phyloP scores from a whole-genome alignment of 352 stramenopile species.

The Phytophthora syringae region DNA sequence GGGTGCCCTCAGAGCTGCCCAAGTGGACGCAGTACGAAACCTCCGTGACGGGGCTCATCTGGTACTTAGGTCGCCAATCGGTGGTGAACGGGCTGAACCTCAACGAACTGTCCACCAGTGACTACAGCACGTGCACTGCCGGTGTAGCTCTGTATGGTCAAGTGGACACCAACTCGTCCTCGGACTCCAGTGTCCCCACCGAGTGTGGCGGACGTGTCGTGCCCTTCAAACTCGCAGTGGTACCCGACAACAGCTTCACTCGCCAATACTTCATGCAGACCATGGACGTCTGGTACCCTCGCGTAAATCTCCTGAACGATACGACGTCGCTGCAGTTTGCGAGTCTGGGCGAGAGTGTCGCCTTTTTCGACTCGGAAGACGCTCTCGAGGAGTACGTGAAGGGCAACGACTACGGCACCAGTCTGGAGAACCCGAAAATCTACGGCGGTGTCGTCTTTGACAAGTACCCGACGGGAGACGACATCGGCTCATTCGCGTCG shows the following conservation, averaged over 20 bases:
- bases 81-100: constrained; percentile 37
- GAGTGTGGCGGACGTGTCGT: constrained; percentile 46
- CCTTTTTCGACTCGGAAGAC: constrained; percentile 52
- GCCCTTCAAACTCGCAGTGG: constrained; percentile 66
- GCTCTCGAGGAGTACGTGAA: constrained; percentile 56
- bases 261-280: constrained; percentile 64
- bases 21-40: constrained; percentile 57
- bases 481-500: constrained; percentile 46
- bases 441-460: constrained; percentile 68
- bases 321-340: constrained; percentile 40
- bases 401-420: constrained; percentile 45
- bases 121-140: constrained; percentile 34
- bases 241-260: constrained; percentile 59
- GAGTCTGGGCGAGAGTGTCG: constrained; percentile 50
- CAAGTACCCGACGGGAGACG: constrained; percentile 29
- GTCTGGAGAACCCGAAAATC: constrained; percentile 51
- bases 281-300: constrained; percentile 63
- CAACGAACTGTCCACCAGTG: constrained; percentile 41
- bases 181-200: constrained; percentile 33
- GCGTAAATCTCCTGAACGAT: constrained; percentile 47
- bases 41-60: constrained; percentile 57
- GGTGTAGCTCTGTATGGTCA: constrained; percentile 41
- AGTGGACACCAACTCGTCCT: constrained; percentile 44
- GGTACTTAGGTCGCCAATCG: constrained; percentile 48
- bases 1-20: constrained; percentile 36